Evolutionary conservation across 352 stramenopile genomes (phyloP).

Genomic region (Pythium pyrilobum): DNA sequence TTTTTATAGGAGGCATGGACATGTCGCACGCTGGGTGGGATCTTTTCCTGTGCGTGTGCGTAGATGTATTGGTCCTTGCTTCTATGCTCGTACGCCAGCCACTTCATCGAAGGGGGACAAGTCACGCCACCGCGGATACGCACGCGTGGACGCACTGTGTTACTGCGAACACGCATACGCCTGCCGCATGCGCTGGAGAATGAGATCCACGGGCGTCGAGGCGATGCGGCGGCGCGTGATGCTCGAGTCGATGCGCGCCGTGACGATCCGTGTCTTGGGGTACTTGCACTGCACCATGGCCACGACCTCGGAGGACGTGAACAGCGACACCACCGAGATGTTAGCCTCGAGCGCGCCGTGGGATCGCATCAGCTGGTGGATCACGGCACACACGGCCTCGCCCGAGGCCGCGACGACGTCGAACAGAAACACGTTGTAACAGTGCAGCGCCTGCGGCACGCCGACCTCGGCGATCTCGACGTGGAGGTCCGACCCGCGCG

Average conservation of each 20-base stretch:
- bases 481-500: neutral
- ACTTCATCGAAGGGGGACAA: too few species aligned
- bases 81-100: too few species aligned
- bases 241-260: slow-evolving; percentile 10
- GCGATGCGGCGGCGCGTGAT: slow-evolving; percentile 7
- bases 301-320: slow-evolving; percentile 28
- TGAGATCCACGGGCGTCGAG: slow-evolving; percentile 5
- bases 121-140: too few species aligned
- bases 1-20: too few species aligned
- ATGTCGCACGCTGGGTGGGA: too few species aligned
- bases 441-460: slow-evolving; percentile 23
- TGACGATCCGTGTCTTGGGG: slow-evolving; percentile 23
- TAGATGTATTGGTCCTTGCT: too few species aligned
- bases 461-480: neutral
- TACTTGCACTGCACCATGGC: slow-evolving; percentile 26
- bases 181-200: slow-evolving; percentile 5
- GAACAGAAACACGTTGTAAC: slow-evolving; percentile 44
- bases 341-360: slow-evolving; percentile 30
- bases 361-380: slow-evolving; percentile 25
- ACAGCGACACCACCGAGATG: slow-evolving; percentile 36
- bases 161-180: too few species aligned
- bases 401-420: slow-evolving; percentile 32
- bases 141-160: too few species aligned
- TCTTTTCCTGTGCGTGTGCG: too few species aligned
- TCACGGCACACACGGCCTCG: slow-evolving; percentile 26